A percentile compares a stretch with the other conserved stretches of the same genome.
These are phyloP conservation scores for Penicillium coffeae DNA, from an alignment of 495 filamentous ascomycete species.

Conservation along the genomic window DNA sequence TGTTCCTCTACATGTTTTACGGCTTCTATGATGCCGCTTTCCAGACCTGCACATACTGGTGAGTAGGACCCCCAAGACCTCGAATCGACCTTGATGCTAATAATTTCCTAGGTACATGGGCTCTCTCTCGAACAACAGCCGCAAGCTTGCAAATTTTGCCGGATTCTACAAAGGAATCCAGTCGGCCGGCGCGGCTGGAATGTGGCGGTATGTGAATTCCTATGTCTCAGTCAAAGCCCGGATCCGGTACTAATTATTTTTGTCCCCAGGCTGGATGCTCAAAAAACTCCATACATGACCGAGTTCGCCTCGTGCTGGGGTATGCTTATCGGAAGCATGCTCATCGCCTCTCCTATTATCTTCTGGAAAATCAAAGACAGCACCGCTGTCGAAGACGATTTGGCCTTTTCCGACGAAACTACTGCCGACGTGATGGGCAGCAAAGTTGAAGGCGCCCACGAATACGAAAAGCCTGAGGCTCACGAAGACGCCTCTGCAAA, in stretches of 20 bases:
- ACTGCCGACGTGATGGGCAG: slow-evolving; percentile 31
- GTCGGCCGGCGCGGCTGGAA: slow-evolving; percentile 85
- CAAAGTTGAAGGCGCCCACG: slow-evolving; percentile 9
- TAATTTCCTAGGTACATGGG: slow-evolving; percentile 72
- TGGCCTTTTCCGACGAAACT: slow-evolving; percentile 81
- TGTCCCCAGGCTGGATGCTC: slow-evolving; percentile 53
- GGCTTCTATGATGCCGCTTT: slow-evolving; percentile 86
- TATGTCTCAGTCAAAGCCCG: slow-evolving; percentile 1
- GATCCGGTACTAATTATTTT: slow-evolving; percentile 6
- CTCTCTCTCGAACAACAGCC: slow-evolving; percentile 81
- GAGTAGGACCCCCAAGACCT: slow-evolving; percentile 23
- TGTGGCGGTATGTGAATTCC: slow-evolving; percentile 56
- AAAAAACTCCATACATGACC: slow-evolving; percentile 58
- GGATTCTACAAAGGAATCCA: slow-evolving; percentile 98
- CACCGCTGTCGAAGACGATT: slow-evolving; percentile 67
- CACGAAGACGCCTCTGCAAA: slow-evolving; percentile 9
- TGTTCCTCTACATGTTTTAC: slow-evolving; percentile 93
- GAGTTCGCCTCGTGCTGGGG: slow-evolving; percentile 67
- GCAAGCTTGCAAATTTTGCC: slow-evolving; percentile 87
- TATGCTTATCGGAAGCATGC: slow-evolving; percentile 64
- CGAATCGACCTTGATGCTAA: not conserved
- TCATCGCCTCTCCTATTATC: slow-evolving; percentile 76
- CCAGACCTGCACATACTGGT: slow-evolving; percentile 88
- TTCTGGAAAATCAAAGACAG: slow-evolving; percentile 74
- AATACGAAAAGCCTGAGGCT: slow-evolving; percentile 13